Evolutionary conservation across 495 filamentous ascomycete genomes (phyloP), one percentile per base, ranked within the genome.

Genomic region (Aspergillus bertholletiae): DNA sequence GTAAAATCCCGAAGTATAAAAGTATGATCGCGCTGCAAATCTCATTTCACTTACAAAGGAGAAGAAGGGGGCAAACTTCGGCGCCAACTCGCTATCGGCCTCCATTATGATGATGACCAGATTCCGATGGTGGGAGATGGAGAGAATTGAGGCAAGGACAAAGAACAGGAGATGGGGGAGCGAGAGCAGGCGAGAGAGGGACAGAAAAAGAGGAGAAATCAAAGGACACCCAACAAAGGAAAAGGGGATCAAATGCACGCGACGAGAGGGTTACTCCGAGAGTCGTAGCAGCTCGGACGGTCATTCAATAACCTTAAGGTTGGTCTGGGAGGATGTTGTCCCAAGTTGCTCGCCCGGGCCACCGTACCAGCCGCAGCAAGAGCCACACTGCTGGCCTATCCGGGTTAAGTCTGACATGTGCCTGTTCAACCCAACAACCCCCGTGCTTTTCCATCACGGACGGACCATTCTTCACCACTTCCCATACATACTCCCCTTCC

Each of bases 11-110:
- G n/a, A n/a, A n/a, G n/a, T 22, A 20, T 13, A 28, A 68, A 24
- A 47, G 24, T 26, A 43, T 48, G 9, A 32, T 62, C 43, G 54
- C 57, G 51, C 60, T 55, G 41, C 53, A 56, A 43, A 34, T 35
- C 48, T 41, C 35, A 54, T 40, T 18, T 20, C 1, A 65, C 85
- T 76, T 82, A 97, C 95, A 85, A 97, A 90, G 75, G 95, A 95
- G 66, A 97, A 84, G 81, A 99, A 99, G 44, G 93, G 92, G 64
- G 94, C 94, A 66, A 96, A 97, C 72, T 89, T 89, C 52, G 95
- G 94, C 44, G 87, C 77, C 27, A 87, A 68, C 51, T 87, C 86
- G 53, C 81, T 83, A 49, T 87, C 85, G 50, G 81, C 77, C 86
- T n/a, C n/a, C n/a, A n/a, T n/a, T n/a, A n/a, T n/a, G n/a, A 89